A percentile compares a stretch with the other conserved stretches of the same genome.
phyloP scores from a whole-genome alignment of 768 basidiomycete species.

The Strobilomyces echinocephalus region DNA sequence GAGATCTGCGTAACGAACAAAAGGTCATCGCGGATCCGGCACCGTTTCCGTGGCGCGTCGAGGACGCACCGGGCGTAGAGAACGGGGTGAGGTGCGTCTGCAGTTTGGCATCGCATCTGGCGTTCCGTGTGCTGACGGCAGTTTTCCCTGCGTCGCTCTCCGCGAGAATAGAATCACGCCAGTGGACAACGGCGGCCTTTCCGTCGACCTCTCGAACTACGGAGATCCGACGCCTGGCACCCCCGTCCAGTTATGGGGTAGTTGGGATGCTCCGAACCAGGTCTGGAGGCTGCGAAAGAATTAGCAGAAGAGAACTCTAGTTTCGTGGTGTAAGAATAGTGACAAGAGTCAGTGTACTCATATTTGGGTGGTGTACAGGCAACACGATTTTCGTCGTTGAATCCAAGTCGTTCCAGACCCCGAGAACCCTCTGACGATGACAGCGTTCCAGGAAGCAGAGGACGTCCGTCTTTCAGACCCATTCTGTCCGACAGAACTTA shows the following conservation, averaged over 20 bases:
- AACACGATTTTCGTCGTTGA: too few relatives aligned
- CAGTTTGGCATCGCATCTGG: neutral
- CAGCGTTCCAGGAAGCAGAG: too few relatives aligned
- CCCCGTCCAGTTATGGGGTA: constrained; percentile 43
- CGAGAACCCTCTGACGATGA: too few relatives aligned
- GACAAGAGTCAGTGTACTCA: too few relatives aligned
- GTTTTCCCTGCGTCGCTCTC: too few relatives aligned
- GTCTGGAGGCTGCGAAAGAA: constrained; percentile 36
- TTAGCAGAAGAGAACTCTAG: neutral
- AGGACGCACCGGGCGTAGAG: constrained; percentile 38
- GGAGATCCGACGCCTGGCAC: constrained; percentile 45
- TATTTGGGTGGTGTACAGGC: too few relatives aligned
- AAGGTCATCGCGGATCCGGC: constrained; percentile 35
- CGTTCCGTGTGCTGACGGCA: neutral
- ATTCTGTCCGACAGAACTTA: too few relatives aligned
- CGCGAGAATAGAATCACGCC: constrained; percentile 38
- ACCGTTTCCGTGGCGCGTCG: constrained; percentile 47
- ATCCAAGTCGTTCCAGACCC: too few relatives aligned
- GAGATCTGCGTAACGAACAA: constrained; percentile 32
- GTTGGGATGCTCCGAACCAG: constrained; percentile 50
- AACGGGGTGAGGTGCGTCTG: constrained; percentile 39
- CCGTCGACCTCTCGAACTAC: constrained; percentile 44
- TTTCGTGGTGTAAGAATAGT: neutral
- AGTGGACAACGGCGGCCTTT: constrained; percentile 35
- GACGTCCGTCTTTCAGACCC: too few relatives aligned